Evolutionary conservation across 441 rosid genomes (phyloP).

Genomic region (Erodium moschatum): DNA sequence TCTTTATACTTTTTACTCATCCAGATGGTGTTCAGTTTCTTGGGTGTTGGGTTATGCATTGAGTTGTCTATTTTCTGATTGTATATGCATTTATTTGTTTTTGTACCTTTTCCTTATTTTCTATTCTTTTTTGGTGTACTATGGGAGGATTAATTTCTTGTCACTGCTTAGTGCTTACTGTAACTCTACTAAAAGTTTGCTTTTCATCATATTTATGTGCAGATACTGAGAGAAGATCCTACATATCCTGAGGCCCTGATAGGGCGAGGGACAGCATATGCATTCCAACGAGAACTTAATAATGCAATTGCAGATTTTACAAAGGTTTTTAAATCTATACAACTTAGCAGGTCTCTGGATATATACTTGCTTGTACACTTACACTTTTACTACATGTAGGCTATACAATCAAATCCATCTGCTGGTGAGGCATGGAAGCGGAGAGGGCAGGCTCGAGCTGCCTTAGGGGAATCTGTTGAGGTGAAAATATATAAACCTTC

Average conservation of each 20-base stretch:
- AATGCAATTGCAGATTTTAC: slow-evolving; percentile 86
- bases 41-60: slow-evolving; percentile 1
- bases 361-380: slow-evolving; percentile 17
- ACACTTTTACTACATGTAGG: slow-evolving; percentile 36
- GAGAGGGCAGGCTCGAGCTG: slow-evolving; percentile 98
- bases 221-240: slow-evolving; percentile 88
- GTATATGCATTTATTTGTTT: not conserved
- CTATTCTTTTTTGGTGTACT: slow-evolving; percentile 16
- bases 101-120: slow-evolving; percentile 3
- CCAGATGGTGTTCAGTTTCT: slow-evolving; percentile 14
- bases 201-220: slow-evolving; percentile 19
- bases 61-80: not conserved
- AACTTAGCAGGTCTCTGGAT: not conserved
- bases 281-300: slow-evolving; percentile 83
- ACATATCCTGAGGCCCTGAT: slow-evolving; percentile 87
- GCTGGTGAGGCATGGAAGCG: slow-evolving; percentile 99
- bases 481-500: slow-evolving; percentile 34
- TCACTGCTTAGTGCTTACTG: slow-evolving; percentile 4
- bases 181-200: not conserved
- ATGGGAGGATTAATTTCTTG: slow-evolving; percentile 12
- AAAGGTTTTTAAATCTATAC: slow-evolving; percentile 41
- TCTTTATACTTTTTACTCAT: slow-evolving; percentile 15
- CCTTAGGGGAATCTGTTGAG: slow-evolving; percentile 78
- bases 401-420: slow-evolving; percentile 74
- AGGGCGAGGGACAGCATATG: slow-evolving; percentile 97